Conservation (phyloP, 2,329 filamentous ascomycete species). For the Trichoderma koningii region DNA sequence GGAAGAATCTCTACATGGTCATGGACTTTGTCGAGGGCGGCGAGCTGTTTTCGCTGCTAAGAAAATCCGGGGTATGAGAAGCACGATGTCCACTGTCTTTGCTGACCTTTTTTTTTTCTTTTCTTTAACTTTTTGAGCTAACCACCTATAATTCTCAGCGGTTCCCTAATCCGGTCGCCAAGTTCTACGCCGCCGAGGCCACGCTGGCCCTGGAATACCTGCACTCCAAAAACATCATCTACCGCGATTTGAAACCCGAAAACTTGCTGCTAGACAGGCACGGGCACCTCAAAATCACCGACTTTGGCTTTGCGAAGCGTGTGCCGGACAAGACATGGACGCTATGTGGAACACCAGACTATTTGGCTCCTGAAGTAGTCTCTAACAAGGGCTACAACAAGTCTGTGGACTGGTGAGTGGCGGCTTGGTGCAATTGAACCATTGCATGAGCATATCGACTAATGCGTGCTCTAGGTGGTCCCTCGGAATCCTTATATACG, state of each 20-base stretch:
- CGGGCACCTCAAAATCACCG: slow-evolving; percentile 93
- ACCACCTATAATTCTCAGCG: slow-evolving; percentile 57
- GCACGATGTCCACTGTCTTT: background rate
- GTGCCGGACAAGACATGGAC: slow-evolving; percentile 99
- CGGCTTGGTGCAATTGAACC: background rate
- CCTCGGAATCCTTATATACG: slow-evolving; percentile 95
- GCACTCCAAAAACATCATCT: slow-evolving; percentile 94
- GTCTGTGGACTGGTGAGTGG: slow-evolving; percentile 92
- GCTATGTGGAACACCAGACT: slow-evolving; percentile 94
- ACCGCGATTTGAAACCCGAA: slow-evolving; percentile 94
- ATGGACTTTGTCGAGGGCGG: slow-evolving; percentile 99
- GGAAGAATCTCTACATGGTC: slow-evolving; percentile 97
- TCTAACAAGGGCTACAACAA: slow-evolving; percentile 99
- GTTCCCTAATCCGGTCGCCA: slow-evolving; percentile 97
- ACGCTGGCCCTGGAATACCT: slow-evolving; percentile 94
- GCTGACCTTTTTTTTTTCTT: too few species aligned
- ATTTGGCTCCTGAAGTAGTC: slow-evolving; percentile 96
- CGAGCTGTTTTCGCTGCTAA: slow-evolving; percentile 90
- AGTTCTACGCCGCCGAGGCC: slow-evolving; percentile 98
- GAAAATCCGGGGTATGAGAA: slow-evolving; percentile 81
- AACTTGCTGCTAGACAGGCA: slow-evolving; percentile 90
- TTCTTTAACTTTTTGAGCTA: background rate
- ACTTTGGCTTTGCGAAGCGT: slow-evolving; percentile 98
- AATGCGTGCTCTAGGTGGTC: slow-evolving; percentile 75
- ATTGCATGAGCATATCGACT: too few species aligned